Evolutionary conservation across 306 rosid species (phyloP).

Genomic region (Quercus gilva): DNA sequence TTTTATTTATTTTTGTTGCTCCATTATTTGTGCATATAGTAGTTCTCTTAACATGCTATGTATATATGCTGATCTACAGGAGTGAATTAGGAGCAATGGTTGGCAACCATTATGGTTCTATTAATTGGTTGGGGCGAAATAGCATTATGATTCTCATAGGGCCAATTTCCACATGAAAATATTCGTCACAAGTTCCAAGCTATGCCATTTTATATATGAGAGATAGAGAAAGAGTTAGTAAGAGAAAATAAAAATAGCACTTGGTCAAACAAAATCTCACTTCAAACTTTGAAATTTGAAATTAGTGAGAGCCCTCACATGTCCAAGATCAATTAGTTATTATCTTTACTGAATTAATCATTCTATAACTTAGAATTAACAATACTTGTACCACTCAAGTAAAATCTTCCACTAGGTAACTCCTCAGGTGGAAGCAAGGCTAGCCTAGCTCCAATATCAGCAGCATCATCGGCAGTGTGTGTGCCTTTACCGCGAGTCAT

Average conservation of each 20-base stretch:
- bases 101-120: no score
- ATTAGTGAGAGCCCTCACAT: no score
- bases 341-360: no score
- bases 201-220: neutral
- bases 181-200: neutral
- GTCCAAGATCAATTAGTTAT: no score
- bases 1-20: no score
- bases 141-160: no score
- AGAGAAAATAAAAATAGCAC: neutral
- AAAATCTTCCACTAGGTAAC: conserved; percentile 62
- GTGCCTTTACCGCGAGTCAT: conserved; percentile 78
- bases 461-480: conserved; percentile 61
- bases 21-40: no score
- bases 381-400: conserved; percentile 13
- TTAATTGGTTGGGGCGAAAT: no score
- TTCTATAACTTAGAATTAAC: conserved; percentile 17
- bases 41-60: no score
- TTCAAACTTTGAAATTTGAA: neutral
- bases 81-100: no score
- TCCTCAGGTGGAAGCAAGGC: conserved; percentile 61
- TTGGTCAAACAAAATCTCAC: neutral
- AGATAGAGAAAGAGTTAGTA: no score
- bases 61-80: no score
- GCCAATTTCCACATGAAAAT: neutral
- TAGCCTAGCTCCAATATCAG: conserved; percentile 42